Percentiles rank a stretch among this genome's conserved stretches.
Evolutionary conservation across 352 stramenopile species (phyloP).

Genomic region (Globisporangium heterothallicum): DNA sequence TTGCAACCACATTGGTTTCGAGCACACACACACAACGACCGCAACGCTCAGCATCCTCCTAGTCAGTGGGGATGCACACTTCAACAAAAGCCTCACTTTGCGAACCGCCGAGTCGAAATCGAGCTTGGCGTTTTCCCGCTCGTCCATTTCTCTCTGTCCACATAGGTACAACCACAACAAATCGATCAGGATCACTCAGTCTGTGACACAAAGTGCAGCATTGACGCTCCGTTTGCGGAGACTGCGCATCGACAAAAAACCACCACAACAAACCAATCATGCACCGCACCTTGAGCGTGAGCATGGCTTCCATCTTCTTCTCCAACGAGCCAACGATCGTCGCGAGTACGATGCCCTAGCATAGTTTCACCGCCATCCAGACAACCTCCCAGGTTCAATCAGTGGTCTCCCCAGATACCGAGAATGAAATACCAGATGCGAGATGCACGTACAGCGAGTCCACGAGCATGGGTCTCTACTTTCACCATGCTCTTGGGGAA

Average conservation of each 20-base stretch:
- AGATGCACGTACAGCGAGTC: conserved; percentile 9
- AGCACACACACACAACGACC: background rate
- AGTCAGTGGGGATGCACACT: too few relatives aligned
- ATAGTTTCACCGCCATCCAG: too few relatives aligned
- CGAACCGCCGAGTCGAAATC: conserved; percentile 27
- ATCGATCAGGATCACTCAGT: too few relatives aligned
- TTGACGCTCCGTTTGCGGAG: too few relatives aligned
- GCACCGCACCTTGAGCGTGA: conserved; percentile 18
- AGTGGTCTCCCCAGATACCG: too few relatives aligned
- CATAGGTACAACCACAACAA: background rate
- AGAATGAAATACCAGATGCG: too few relatives aligned
- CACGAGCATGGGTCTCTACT: conserved; percentile 8
- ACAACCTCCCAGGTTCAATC: background rate
- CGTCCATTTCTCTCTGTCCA: conserved; percentile 22
- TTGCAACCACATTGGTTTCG: too few relatives aligned
- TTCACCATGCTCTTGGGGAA: conserved; percentile 18
- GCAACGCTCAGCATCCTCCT: background rate
- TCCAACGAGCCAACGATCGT: conserved; percentile 25
- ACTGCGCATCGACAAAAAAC: background rate
- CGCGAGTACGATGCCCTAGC: conserved; percentile 24
- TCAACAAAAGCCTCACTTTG: conserved; percentile 14
- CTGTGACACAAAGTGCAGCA: too few relatives aligned
- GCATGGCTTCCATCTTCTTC: conserved; percentile 34
- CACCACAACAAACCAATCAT: background rate
- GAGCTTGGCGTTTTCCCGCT: conserved; percentile 24